These are phyloP conservation scores for Plicaturopsis crispa DNA, from an alignment of 768 basidiomycete species.

Conservation along the genomic window DNA sequence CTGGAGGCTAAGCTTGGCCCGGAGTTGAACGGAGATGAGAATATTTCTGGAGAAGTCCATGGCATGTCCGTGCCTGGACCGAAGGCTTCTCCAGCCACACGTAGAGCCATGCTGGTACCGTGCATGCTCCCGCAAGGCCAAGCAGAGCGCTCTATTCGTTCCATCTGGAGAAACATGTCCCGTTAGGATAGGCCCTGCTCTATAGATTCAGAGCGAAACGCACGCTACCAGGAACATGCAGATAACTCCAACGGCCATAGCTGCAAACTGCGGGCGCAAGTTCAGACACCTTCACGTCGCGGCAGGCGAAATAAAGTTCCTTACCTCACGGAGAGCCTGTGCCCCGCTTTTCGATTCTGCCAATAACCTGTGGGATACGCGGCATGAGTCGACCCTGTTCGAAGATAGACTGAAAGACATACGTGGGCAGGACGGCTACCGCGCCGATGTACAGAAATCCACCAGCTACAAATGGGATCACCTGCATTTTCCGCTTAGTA, in stretches of 20 bases:
- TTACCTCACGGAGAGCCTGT: constrained; percentile 88
- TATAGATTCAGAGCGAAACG: constrained; percentile 32
- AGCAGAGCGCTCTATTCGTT: constrained; percentile 72
- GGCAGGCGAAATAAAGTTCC: constrained; percentile 13
- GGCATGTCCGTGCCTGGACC: too few relatives aligned
- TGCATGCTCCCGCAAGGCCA: too few relatives aligned
- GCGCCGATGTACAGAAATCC: constrained; percentile 93
- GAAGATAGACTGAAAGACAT: constrained; percentile 25
- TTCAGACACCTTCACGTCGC: constrained; percentile 9
- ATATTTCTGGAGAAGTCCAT: too few relatives aligned
- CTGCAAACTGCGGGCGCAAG: constrained; percentile 59
- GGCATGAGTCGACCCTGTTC: constrained; percentile 8
- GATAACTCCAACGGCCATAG: constrained; percentile 84
- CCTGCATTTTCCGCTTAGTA: constrained; percentile 30
- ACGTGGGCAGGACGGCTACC: constrained; percentile 88
- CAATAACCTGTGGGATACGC: constrained; percentile 47
- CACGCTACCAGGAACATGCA: constrained; percentile 93
- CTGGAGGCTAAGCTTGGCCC: too few relatives aligned
- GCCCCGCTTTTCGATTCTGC: constrained; percentile 82
- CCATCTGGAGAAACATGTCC: constrained; percentile 46
- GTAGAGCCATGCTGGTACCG: too few relatives aligned
- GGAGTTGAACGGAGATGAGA: too few relatives aligned
- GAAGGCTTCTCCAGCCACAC: too few relatives aligned
- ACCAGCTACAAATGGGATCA: constrained; percentile 85
- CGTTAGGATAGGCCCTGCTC: constrained; percentile 4